A percentile compares a stretch with the other conserved stretches of the same genome.
Evolutionary conservation across 1,284 basidiomycete genomes (phyloP).

Genomic region (Irpex sp.): DNA sequence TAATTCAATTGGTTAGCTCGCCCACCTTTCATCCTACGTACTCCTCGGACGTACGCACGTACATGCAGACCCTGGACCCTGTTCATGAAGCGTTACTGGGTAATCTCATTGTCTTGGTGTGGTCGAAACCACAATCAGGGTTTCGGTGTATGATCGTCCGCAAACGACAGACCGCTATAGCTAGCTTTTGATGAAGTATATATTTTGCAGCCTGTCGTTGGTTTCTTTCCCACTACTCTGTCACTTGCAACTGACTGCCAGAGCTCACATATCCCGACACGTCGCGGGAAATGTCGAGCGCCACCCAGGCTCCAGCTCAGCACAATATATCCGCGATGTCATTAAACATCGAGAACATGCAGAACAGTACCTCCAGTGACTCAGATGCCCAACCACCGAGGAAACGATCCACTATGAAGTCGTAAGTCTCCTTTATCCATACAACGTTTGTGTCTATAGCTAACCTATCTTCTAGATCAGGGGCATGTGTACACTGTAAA

Average conservation of each 20-base stretch:
- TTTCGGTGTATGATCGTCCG: not conserved
- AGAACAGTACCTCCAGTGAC: constrained; percentile 1
- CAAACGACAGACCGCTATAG: not conserved
- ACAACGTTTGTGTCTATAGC: not conserved
- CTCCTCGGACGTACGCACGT: not conserved
- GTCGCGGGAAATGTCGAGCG: not conserved
- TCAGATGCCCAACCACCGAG: not conserved
- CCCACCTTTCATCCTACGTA: not conserved
- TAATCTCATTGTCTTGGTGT: not conserved
- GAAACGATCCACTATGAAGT: constrained; percentile 1
- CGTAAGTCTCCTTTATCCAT: not conserved
- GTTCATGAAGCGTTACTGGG: not conserved
- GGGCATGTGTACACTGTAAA: constrained; percentile 57
- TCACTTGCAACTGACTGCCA: not conserved
- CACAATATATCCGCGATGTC: not conserved
- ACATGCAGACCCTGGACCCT: not conserved
- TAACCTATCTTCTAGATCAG: constrained; percentile 14
- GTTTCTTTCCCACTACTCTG: not conserved
- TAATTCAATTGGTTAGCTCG: not conserved
- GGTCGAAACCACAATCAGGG: not conserved
- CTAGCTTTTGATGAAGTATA: not conserved
- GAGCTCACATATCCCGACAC: not conserved
- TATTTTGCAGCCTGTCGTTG: not conserved
- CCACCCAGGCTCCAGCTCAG: not conserved
- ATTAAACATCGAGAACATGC: not conserved